Evolutionary conservation across 306 rosid species (phyloP).

Genomic region (Rubus parviflorus): DNA sequence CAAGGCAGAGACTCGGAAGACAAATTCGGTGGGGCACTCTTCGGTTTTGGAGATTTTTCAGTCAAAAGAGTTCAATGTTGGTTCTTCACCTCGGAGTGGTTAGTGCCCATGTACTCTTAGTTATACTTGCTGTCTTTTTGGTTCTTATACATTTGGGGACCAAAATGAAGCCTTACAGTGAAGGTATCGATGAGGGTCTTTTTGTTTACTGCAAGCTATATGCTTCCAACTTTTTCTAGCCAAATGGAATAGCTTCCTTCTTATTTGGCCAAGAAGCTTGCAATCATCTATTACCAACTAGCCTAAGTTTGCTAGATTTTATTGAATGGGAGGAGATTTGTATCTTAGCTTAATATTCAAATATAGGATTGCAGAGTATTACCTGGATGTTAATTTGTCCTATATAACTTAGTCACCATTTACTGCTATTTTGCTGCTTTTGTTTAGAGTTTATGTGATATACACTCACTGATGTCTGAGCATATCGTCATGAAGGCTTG

Average conservation of each 20-base stretch:
- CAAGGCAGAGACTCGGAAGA: constrained; percentile 23
- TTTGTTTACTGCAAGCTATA: not conserved
- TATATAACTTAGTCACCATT: not conserved
- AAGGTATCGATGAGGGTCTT: not conserved
- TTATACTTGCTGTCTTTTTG: constrained; percentile 8
- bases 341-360: not conserved
- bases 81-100: constrained; percentile 54
- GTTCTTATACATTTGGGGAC: not conserved
- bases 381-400: not conserved
- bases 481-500: constrained; percentile 49
- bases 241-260: not conserved
- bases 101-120: constrained; percentile 24
- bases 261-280: not conserved
- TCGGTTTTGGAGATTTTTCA: constrained; percentile 27
- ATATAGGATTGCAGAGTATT: not conserved
- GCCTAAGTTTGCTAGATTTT: not conserved
- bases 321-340: not conserved
- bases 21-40: constrained; percentile 14
- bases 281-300: not conserved
- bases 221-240: not conserved
- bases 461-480: constrained; percentile 31
- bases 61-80: constrained; percentile 30
- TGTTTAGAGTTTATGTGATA: constrained; percentile 22
- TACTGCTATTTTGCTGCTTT: constrained; percentile 15
- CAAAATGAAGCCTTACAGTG: not conserved